Percentiles rank a stretch among this genome's conserved stretches.
Conservation (phyloP, 768 basidiomycete species). For the Podaxis sp. region DNA sequence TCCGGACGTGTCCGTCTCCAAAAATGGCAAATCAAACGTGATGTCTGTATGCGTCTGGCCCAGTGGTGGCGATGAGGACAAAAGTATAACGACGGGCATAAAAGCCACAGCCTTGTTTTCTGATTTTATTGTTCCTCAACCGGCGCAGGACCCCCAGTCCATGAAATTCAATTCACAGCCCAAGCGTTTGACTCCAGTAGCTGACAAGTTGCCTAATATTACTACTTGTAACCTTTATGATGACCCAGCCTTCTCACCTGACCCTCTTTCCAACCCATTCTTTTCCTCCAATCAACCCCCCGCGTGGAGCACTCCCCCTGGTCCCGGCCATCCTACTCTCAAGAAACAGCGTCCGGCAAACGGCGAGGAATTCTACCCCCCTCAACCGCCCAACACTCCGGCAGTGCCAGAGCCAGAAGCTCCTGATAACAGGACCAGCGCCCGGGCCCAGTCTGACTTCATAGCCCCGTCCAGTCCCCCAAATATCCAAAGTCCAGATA, state of each 20-base stretch:
- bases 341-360: slow-evolving; percentile 19
- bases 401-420: slow-evolving; percentile 12
- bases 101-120: slow-evolving; percentile 11
- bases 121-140: neutral
- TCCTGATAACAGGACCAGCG: slow-evolving; percentile 7
- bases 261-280: slow-evolving; percentile 48
- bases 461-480: slow-evolving; percentile 21
- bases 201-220: slow-evolving; percentile 19
- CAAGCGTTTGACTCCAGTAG: slow-evolving; percentile 8
- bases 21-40: slow-evolving; percentile 4
- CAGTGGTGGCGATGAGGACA: neutral
- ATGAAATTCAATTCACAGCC: neutral
- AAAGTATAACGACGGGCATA: neutral
- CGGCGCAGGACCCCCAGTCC: neutral
- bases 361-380: neutral
- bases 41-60: neutral
- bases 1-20: neutral
- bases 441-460: slow-evolving; percentile 26
- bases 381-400: slow-evolving; percentile 8
- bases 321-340: slow-evolving; percentile 28
- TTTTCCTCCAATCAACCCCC: slow-evolving; percentile 26
- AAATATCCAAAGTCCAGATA: slow-evolving; percentile 3
- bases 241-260: slow-evolving; percentile 57
- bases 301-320: slow-evolving; percentile 21
- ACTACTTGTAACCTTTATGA: slow-evolving; percentile 30